These are phyloP conservation scores for Cytospora paraplurivora DNA, from an alignment of 2,329 filamentous ascomycete species.

Conservation along the genomic window DNA sequence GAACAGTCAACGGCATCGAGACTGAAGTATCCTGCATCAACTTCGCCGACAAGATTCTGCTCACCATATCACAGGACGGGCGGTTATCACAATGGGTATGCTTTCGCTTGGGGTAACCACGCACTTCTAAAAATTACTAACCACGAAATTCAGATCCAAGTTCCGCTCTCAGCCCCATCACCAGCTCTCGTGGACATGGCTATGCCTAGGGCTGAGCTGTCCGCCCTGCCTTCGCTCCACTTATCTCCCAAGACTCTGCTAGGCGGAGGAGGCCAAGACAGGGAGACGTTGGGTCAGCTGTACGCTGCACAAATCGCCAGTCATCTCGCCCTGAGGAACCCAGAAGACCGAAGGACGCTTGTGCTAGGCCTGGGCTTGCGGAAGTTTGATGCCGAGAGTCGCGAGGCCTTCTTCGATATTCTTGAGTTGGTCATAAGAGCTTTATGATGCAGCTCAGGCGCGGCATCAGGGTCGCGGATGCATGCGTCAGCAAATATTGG, in stretches of 20 bases:
- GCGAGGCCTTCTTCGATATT: conserved; percentile 65
- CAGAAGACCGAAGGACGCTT: conserved; percentile 63
- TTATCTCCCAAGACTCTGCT: conserved; percentile 86
- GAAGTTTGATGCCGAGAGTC: conserved; percentile 48
- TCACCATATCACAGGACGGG: conserved; percentile 86
- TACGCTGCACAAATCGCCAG: conserved; percentile 89
- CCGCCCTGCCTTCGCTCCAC: conserved; percentile 74
- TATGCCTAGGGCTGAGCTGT: conserved; percentile 47
- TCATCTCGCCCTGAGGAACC: conserved; percentile 70
- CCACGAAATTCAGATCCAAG: conserved; percentile 64
- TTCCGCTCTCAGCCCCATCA: conserved; percentile 71
- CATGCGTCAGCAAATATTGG: not conserved
- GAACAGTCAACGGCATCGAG: conserved; percentile 64
- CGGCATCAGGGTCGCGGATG: no score
- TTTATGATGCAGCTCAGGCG: conserved; percentile 40
- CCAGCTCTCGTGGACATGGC: conserved; percentile 65
- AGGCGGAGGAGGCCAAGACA: conserved; percentile 75
- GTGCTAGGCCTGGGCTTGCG: conserved; percentile 63
- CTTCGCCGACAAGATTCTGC: conserved; percentile 87
- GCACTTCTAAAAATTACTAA: conserved; percentile 27
- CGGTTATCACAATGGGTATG: conserved; percentile 88
- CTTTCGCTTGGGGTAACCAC: conserved; percentile 31
- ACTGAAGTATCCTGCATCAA: conserved; percentile 74
- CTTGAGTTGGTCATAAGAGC: conserved; percentile 64
- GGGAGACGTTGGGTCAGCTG: conserved; percentile 84